Base-by-base conservation (phyloP, 1,284 basidiomycete genomes). In the Schizophyllum commune region DNA sequence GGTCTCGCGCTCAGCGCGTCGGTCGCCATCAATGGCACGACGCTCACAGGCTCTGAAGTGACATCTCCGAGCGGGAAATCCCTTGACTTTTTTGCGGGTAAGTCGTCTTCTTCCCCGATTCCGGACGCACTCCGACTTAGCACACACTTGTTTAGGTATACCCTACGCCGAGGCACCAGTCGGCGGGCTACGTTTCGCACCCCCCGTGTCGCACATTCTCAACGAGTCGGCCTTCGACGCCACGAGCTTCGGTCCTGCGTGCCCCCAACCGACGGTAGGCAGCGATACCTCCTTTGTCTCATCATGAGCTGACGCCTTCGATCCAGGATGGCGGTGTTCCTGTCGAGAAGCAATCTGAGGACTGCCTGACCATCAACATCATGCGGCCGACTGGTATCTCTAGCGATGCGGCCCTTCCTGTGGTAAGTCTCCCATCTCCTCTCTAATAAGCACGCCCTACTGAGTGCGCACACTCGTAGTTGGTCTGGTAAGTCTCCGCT, bases 181-280 rank as follows among this genome's bases (percentile, higher is more conserved):
- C 5, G 61, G 61, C 55, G 15, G 56, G 2, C 19, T 62, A 56
- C 58, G 61, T 5, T 58, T 62, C 17, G 56, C 58, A 5, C 58
- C 57, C 4, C 58, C 61, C 15, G 61, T 62, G 7, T 17, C 3
- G 39, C 8, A 17, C 17, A 8, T 53, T 0, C 62, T 75, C 1
- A 63, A 69, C 51, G 61, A 61, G 1, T 20, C 60, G 4, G 68
- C 68, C 1, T 76, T 79, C 54, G 68, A 78, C 58, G 78, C 78
- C 0, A 74, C 66, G 32, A 70, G 69, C 55, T 79, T 75, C 63
- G 76, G 77, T 7, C 65, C 66, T 54, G 68, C 68, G 3, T 79
- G 78, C 61, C 65, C 79, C 6, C 77, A 79, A 65, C 61, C 68
- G 15, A 17, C 8, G 17, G 39, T 4, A 3, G 9, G 39, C 17